Base-by-base conservation (phyloP, 2,329 filamentous ascomycete species). In the Ascochyta koolunga region DNA sequence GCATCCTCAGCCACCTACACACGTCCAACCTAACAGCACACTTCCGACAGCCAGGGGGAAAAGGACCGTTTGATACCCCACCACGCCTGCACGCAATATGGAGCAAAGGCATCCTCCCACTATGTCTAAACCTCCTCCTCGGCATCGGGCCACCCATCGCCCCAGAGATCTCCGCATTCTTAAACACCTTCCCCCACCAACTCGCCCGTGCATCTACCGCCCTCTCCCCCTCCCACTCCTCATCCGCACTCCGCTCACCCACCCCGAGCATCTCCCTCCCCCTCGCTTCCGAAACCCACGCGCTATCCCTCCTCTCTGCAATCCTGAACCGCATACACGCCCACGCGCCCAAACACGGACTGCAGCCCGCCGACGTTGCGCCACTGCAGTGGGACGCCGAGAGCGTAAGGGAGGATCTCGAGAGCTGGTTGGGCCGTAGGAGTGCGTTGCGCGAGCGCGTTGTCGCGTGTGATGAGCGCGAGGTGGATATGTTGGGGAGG, bases 171-270 rank as follows among this genome's bases (percentile, higher is more conserved):
- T 85, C 89, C 0, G 87, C 88, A 53, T 96, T 98, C 70, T 82
- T 99, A 24, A 96, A 96, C 69, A 89, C 92, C 70, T 99, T 96
- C 73, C 88, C 90, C 10, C 83, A 86, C 40, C 87, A 98, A 54
- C 82, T 99, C 9, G 77, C 79, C 36, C 85, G 90, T 25, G 90
- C 90, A 11, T 83, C 89, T 7, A 84, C 86, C 44, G 84, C 89
- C 1, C 86, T 98, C 58, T 88, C 90, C 79, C 84, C 29, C 79
- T 60, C 37, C 16, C 47, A 61, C 4, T 54, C 57, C 3, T 54
- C 57, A 5, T 54, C 57, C 3, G 52, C 57, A 5, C 44, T 39
- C 18, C 21, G 10, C 50, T 53, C 40, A 35, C 0, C 43, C 3
- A 35, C 46, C 2, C 40, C 48, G 3, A 85, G 86, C 54, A 82